Percentiles rank a stretch among this genome's conserved stretches.
Evolutionary conservation across 2,329 filamentous ascomycete species (phyloP).

Genomic region (Chaetomiaceae sp.): DNA sequence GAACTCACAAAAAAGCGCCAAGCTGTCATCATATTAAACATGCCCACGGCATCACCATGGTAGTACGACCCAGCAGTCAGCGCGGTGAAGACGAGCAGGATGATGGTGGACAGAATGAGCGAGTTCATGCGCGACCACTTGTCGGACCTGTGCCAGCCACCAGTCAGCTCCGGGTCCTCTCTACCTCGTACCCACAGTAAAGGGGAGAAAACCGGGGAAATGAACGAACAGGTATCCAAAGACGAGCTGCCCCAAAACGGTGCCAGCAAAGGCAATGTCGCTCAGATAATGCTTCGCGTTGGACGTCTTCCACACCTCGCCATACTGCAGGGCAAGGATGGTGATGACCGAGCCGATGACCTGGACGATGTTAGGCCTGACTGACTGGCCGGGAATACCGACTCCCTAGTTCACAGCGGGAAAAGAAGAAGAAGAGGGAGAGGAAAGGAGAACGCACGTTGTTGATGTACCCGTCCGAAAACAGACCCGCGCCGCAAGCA

Average conservation of each 20-base stretch:
- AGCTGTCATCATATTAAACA: slow-evolving; percentile 71
- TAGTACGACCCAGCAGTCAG: slow-evolving; percentile 73
- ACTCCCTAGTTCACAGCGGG: background rate
- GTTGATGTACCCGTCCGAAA: slow-evolving; percentile 90
- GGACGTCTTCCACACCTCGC: slow-evolving; percentile 61
- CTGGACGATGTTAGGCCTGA: slow-evolving; percentile 34
- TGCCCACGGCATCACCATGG: slow-evolving; percentile 60
- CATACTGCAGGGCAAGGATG: slow-evolving; percentile 65
- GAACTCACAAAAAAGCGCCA: slow-evolving; percentile 75
- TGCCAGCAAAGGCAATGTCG: slow-evolving; percentile 81
- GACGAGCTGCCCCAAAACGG: slow-evolving; percentile 72
- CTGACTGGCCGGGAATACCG: background rate
- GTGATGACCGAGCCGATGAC: slow-evolving; percentile 87
- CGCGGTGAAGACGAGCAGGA: slow-evolving; percentile 80
- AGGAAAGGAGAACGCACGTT: slow-evolving; percentile 49
- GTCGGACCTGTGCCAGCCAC: slow-evolving; percentile 44
- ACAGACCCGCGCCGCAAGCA: slow-evolving; percentile 83
- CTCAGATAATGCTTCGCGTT: slow-evolving; percentile 68
- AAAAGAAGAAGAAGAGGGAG: background rate
- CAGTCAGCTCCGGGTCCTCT: background rate
- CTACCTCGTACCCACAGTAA: too few species aligned
- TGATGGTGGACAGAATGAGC: slow-evolving; percentile 72
- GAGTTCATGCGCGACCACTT: slow-evolving; percentile 81
- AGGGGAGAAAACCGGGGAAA: too few species aligned
- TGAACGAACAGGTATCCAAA: slow-evolving; percentile 65